phyloP scores from a whole-genome alignment of 2,329 filamentous ascomycete species.

The Neopestalotiopsis sp. region DNA sequence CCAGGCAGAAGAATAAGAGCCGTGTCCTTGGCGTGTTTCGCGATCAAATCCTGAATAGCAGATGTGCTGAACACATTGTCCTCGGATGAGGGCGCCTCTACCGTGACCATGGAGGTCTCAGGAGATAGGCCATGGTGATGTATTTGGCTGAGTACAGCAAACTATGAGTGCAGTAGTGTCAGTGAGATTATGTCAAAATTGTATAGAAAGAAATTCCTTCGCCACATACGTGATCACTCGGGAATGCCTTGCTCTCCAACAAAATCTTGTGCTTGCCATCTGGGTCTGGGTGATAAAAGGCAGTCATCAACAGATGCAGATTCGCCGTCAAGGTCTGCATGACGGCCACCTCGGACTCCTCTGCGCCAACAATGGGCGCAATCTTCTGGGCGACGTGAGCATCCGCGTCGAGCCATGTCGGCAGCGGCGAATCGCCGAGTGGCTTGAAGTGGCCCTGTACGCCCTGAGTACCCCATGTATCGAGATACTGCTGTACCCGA shows the following conservation, averaged over 20 bases:
- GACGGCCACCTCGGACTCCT: slow-evolving; percentile 72
- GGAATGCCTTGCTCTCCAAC: slow-evolving; percentile 81
- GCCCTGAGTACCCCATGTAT: slow-evolving; percentile 77
- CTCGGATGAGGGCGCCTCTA: slow-evolving; percentile 59
- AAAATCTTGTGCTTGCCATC: slow-evolving; percentile 72
- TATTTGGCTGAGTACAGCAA: slow-evolving; percentile 78
- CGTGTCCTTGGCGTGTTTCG: slow-evolving; percentile 67
- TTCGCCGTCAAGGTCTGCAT: slow-evolving; percentile 85
- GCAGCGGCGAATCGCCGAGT: slow-evolving; percentile 64
- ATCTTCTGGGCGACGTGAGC: slow-evolving; percentile 69
- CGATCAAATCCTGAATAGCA: slow-evolving; percentile 71
- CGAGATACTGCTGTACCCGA: slow-evolving; percentile 72
- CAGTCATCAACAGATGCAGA: slow-evolving; percentile 77
- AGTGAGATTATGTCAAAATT: slow-evolving; percentile 18
- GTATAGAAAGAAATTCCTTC: slow-evolving; percentile 35
- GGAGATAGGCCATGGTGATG: slow-evolving; percentile 69
- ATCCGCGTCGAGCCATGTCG: slow-evolving; percentile 75
- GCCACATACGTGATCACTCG: slow-evolving; percentile 71
- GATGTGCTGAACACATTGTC: slow-evolving; percentile 66
- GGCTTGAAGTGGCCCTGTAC: slow-evolving; percentile 79
- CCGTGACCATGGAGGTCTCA: slow-evolving; percentile 69
- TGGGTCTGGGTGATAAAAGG: slow-evolving; percentile 75
- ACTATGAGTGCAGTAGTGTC: slow-evolving; percentile 53
- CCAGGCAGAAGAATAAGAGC: slow-evolving; percentile 78
- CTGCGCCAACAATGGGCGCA: slow-evolving; percentile 74